Percentiles rank a stretch among this genome's conserved stretches.
Conservation (phyloP, 345 rosid genomes). For the Heritiera fomes region DNA sequence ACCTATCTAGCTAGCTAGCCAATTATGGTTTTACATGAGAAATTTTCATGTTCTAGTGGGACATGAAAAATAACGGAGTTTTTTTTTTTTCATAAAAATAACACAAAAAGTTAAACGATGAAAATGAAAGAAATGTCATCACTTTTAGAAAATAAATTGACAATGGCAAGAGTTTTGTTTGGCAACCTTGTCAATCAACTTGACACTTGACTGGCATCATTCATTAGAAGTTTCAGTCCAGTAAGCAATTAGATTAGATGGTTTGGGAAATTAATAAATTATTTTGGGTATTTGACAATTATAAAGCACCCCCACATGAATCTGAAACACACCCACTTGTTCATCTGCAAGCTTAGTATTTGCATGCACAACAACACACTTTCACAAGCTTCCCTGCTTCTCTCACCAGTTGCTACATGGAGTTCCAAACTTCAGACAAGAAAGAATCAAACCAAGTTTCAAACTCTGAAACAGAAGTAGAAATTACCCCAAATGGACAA, state of each 20-base stretch:
- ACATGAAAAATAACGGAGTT: neutral
- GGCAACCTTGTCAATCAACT: neutral
- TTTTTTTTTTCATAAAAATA: neutral
- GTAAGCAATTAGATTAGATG: neutral
- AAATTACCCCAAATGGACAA: neutral
- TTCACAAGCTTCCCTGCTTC: neutral
- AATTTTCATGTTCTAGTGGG: neutral
- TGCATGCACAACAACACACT: neutral
- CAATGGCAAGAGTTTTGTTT: neutral
- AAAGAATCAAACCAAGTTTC: conserved; percentile 18
- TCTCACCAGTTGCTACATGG: conserved; percentile 25
- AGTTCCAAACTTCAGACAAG: conserved; percentile 32
- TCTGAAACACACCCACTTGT: neutral
- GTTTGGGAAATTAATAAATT: neutral
- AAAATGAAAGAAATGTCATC: neutral
- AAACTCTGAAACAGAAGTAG: conserved; percentile 1
- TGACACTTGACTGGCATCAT: neutral
- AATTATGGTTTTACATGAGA: neutral
- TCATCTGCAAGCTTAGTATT: neutral
- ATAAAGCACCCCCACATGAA: neutral
- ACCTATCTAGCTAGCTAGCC: neutral
- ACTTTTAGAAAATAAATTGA: neutral
- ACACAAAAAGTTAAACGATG: neutral
- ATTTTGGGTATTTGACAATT: conserved; percentile 1
- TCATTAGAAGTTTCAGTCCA: neutral